Conservation (phyloP, 148 eudicot species). For the Heliosperma pusillum region DNA sequence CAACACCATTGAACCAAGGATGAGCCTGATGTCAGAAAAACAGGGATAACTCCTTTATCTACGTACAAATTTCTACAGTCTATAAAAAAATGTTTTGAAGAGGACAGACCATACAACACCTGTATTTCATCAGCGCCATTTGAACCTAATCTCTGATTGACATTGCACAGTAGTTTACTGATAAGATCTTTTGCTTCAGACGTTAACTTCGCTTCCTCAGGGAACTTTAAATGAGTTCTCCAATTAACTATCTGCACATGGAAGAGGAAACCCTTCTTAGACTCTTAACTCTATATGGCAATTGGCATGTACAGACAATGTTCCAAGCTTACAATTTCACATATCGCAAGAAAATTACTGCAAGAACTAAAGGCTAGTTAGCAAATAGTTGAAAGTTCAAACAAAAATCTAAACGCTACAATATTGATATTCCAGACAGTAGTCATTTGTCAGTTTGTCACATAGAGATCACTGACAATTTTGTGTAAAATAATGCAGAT, state of each 20-base stretch:
- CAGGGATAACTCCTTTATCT: neutral
- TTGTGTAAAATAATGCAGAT: too few species aligned
- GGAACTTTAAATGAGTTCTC: constrained; percentile 88
- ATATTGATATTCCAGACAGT: too few species aligned
- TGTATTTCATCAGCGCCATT: constrained; percentile 92
- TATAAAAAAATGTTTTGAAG: constrained; percentile 23
- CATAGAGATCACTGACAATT: too few species aligned
- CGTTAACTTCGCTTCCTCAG: constrained; percentile 83
- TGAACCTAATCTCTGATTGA: constrained; percentile 80
- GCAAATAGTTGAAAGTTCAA: too few species aligned
- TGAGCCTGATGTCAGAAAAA: constrained; percentile 47
- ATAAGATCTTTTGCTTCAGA: constrained; percentile 86
- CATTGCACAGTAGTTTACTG: constrained; percentile 81
- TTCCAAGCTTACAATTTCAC: neutral
- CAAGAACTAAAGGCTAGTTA: too few species aligned
- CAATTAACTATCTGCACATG: constrained; percentile 79
- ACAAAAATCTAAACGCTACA: too few species aligned
- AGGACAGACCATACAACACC: constrained; percentile 65
- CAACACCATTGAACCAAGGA: constrained; percentile 74
- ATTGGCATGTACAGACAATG: neutral
- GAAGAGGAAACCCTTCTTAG: constrained; percentile 14
- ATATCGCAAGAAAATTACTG: neutral
- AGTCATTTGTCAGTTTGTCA: too few species aligned
- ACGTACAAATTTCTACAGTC: neutral
- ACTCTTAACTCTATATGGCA: constrained; percentile 6